Evolutionary conservation across 1,284 basidiomycete genomes (phyloP).

Genomic region (Papiliotrema fonsecae): DNA sequence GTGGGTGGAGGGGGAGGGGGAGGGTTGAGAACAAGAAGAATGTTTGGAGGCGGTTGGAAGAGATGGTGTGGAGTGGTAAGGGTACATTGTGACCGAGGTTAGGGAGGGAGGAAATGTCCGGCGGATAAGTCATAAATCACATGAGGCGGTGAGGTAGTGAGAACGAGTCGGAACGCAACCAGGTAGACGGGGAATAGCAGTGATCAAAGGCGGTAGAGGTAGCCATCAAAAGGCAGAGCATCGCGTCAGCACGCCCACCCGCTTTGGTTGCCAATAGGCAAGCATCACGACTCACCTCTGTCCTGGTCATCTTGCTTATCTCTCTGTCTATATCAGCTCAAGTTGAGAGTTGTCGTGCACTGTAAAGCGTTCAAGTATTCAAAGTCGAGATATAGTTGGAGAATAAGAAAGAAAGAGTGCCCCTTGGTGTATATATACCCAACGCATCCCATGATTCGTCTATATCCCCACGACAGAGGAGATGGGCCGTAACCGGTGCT

Average conservation of each 20-base stretch:
- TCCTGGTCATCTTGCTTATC: conserved; percentile 30
- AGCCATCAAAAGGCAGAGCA: background rate
- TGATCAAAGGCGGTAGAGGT: background rate
- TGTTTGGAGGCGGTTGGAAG: background rate
- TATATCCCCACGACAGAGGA: too few species aligned
- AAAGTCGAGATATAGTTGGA: too few species aligned
- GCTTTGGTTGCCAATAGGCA: background rate
- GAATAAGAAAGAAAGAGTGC: too few species aligned
- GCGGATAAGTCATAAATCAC: too few species aligned
- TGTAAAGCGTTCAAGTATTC: too few species aligned
- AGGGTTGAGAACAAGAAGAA: background rate
- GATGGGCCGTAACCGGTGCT: too few species aligned
- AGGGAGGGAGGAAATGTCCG: background rate
- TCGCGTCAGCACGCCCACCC: conserved; percentile 1
- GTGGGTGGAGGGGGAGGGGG: background rate
- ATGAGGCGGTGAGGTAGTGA: too few species aligned
- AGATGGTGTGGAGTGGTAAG: background rate
- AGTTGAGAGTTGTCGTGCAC: too few species aligned
- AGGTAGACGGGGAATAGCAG: background rate
- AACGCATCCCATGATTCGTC: too few species aligned
- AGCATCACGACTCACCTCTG: conserved; percentile 23
- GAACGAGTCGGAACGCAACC: background rate
- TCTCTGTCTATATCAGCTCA: too few species aligned
- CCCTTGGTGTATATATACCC: too few species aligned
- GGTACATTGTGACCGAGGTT: background rate